These are phyloP conservation scores for Salvia miltiorrhiza DNA, from an alignment of 257 asterid species.

Conservation along the genomic window DNA sequence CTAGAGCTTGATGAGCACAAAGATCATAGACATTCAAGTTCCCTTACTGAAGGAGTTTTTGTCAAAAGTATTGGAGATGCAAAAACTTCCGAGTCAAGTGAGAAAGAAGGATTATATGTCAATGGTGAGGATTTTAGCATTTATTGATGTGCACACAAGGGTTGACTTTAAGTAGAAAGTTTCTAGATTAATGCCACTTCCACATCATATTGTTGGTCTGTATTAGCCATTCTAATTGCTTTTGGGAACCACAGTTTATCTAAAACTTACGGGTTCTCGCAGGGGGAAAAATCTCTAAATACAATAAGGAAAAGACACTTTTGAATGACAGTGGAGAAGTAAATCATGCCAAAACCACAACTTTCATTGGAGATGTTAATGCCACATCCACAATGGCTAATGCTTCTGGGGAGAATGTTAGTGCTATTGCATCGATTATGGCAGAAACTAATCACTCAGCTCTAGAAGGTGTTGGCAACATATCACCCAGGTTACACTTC, in stretches of 20 bases:
- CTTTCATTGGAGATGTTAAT: slow-evolving; percentile 31
- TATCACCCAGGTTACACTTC: slow-evolving; percentile 49
- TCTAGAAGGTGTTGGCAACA: slow-evolving; percentile 29
- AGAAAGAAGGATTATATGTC: slow-evolving; percentile 29
- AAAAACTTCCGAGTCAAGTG: slow-evolving; percentile 28
- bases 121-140: slow-evolving; percentile 45
- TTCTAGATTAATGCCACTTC: slow-evolving; percentile 1
- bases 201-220: not conserved
- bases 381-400: slow-evolving; percentile 24
- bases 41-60: slow-evolving; percentile 29
- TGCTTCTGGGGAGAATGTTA: slow-evolving; percentile 35
- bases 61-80: slow-evolving; percentile 30
- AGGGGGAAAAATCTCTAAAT: slow-evolving; percentile 43
- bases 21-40: slow-evolving; percentile 30
- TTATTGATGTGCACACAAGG: slow-evolving; percentile 6
- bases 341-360: slow-evolving; percentile 23
- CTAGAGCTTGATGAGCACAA: slow-evolving; percentile 44
- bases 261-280: slow-evolving; percentile 47
- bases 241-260: slow-evolving; percentile 13
- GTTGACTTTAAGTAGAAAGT: slow-evolving; percentile 13
- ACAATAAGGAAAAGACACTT: slow-evolving; percentile 34
- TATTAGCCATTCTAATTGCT: slow-evolving; percentile 4
- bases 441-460: slow-evolving; percentile 32
- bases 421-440: slow-evolving; percentile 16
- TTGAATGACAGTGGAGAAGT: slow-evolving; percentile 29